phyloP scores from a whole-genome alignment of 208 protist species.

The Acanthamoeba rhysodes region DNA sequence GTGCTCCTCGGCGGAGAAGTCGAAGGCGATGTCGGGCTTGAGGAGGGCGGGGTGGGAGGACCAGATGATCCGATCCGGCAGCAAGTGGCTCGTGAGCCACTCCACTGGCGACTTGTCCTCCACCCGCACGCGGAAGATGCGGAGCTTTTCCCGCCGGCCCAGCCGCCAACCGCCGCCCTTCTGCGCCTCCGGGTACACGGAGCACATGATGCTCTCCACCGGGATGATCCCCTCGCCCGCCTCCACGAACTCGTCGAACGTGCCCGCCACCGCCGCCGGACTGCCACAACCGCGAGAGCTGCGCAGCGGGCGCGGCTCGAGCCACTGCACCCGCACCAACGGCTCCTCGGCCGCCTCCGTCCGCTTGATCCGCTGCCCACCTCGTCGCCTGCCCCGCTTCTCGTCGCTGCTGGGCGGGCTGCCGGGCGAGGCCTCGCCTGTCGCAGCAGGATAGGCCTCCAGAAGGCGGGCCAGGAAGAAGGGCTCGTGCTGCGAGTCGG shows the following conservation, averaged over 20 bases:
- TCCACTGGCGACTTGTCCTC: background rate
- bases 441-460: background rate
- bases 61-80: constrained; percentile 41
- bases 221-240: background rate
- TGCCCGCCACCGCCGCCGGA: background rate
- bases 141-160: constrained; percentile 3
- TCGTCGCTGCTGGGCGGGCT: background rate
- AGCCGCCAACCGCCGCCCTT: background rate
- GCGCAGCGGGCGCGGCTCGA: background rate
- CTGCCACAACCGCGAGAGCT: background rate
- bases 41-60: background rate
- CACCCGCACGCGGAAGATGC: constrained; percentile 34
- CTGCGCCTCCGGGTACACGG: background rate
- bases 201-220: background rate
- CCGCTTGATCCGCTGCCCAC: too few species aligned
- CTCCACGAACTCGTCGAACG: background rate
- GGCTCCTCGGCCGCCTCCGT: background rate
- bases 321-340: constrained; percentile 25
- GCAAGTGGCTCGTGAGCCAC: constrained; percentile 43
- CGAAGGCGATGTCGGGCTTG: constrained; percentile 23
- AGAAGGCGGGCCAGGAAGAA: background rate
- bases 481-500: background rate
- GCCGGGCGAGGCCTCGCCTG: background rate
- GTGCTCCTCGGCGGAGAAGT: constrained; percentile 18
- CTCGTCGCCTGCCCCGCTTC: background rate